Percentiles rank a stretch among this genome's conserved stretches.
These are phyloP conservation scores for Escallonia rubra DNA, from an alignment of 129 eudicot species.

Conservation along the genomic window DNA sequence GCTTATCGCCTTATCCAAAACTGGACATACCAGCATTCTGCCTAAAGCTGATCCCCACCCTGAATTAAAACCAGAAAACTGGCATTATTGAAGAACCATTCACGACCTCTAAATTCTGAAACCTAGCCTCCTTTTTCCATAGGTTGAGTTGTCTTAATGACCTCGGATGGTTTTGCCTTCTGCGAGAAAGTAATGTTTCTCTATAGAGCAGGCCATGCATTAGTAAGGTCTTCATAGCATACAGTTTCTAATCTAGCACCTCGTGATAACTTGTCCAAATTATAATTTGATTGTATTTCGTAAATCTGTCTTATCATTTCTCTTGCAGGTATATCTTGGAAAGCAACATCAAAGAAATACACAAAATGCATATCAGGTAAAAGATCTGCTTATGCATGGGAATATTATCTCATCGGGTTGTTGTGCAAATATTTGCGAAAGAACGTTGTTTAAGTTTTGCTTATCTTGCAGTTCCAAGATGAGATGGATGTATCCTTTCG, in stretches of 20 bases:
- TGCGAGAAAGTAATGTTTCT: neutral
- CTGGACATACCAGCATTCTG: too few relatives aligned
- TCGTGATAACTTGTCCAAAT: neutral
- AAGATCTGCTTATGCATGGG: neutral
- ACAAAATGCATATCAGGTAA: constrained; percentile 3
- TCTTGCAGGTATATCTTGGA: constrained; percentile 8
- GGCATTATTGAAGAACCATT: too few relatives aligned
- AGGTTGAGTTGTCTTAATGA: too few relatives aligned
- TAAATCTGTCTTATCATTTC: too few relatives aligned
- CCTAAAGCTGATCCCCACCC: too few relatives aligned
- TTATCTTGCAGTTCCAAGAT: constrained; percentile 9
- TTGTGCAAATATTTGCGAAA: neutral
- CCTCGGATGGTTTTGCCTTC: too few relatives aligned
- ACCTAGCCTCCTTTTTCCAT: too few relatives aligned
- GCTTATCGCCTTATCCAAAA: too few relatives aligned
- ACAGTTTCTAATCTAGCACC: neutral
- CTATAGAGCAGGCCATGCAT: neutral
- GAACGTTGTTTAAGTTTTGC: neutral
- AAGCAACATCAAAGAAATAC: constrained; percentile 11
- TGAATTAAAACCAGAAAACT: too few relatives aligned
- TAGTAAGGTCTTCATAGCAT: too few relatives aligned
- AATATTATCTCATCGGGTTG: neutral
- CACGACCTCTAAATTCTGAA: too few relatives aligned
- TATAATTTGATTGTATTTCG: neutral
- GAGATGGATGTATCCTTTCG: constrained; percentile 1